Conservation (phyloP, 2,329 filamentous ascomycete genomes). For the Pezicula rhizophila region DNA sequence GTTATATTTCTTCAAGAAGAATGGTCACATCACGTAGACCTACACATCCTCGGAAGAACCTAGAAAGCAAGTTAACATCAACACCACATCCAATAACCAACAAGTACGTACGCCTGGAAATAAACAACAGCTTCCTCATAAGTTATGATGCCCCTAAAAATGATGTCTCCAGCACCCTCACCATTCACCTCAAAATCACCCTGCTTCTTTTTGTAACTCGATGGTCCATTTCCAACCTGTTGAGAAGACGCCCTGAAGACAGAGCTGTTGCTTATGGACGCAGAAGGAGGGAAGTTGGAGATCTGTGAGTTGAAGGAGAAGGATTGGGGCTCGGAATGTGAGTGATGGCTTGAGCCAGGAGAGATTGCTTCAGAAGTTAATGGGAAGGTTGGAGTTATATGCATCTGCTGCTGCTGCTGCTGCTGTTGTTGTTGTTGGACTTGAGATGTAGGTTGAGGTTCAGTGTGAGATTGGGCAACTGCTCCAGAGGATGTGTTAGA, state of each 20-base stretch:
- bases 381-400: neutral
- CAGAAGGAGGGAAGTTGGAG: neutral
- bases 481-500: too few species aligned
- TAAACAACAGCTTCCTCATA: conserved; percentile 12
- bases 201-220: conserved; percentile 1
- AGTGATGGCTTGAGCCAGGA: neutral
- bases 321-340: neutral
- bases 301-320: neutral
- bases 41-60: conserved; percentile 17
- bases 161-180: conserved; percentile 5
- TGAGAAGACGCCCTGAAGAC: too few species aligned
- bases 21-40: neutral
- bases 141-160: conserved; percentile 11
- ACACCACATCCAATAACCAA: too few species aligned
- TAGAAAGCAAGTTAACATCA: too few species aligned
- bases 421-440: conserved; percentile 3
- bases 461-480: too few species aligned
- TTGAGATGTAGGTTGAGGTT: neutral
- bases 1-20: neutral
- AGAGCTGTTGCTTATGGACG: neutral
- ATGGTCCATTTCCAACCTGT: neutral
- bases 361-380: neutral
- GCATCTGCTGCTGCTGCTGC: conserved; percentile 3
- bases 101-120: conserved; percentile 4
- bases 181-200: conserved; percentile 10